Evolutionary conservation across 2,329 filamentous ascomycete species (phyloP).

Genomic region (Paecilomyces fulvus): DNA sequence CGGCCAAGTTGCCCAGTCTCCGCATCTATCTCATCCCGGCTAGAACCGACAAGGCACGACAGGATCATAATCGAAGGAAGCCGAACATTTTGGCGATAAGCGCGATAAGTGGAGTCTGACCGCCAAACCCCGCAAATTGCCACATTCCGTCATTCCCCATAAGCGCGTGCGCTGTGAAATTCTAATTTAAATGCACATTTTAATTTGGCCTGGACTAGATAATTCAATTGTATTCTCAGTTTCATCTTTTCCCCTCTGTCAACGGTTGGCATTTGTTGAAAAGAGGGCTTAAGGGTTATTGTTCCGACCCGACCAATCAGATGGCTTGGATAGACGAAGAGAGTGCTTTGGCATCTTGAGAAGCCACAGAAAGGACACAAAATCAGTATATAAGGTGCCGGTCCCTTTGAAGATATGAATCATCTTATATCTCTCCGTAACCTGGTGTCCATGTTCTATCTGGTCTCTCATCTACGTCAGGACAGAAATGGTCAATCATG

Average conservation of each 20-base stretch:
- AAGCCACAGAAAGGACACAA: too few species aligned
- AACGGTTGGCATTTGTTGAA: neutral
- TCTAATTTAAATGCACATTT: neutral
- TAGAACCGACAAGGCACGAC: neutral
- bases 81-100: neutral
- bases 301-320: too few species aligned
- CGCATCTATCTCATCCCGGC: neutral
- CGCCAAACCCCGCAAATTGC: conserved; percentile 1
- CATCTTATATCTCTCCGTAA: too few species aligned
- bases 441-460: too few species aligned
- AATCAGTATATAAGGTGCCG: too few species aligned
- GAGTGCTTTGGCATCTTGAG: too few species aligned
- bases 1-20: neutral
- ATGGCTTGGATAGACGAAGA: too few species aligned
- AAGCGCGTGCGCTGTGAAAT: neutral
- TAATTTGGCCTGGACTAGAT: neutral
- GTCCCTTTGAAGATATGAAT: too few species aligned
- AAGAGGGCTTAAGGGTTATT: too few species aligned
- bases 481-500: too few species aligned
- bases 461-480: too few species aligned
- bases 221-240: neutral
- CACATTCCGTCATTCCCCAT: neutral
- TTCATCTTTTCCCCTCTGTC: neutral
- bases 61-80: neutral
- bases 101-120: neutral